phyloP scores from a whole-genome alignment of 2,329 filamentous ascomycete species.

The Beauveria sp. region DNA sequence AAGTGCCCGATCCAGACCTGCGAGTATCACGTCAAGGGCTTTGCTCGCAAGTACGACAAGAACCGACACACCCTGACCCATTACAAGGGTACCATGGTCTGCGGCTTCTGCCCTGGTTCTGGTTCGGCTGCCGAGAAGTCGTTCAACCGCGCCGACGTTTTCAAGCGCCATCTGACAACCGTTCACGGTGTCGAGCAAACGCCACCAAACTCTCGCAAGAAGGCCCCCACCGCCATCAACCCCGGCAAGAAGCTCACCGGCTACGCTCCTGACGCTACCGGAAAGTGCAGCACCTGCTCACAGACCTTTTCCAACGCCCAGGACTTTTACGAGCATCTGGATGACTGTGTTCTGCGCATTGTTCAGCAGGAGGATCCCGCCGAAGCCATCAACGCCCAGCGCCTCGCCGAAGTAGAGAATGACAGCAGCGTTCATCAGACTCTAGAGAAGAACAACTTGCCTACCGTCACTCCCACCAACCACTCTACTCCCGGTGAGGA shows the following conservation, averaged over 20 bases:
- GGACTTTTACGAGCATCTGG: conserved; percentile 97
- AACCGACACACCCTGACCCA: conserved; percentile 90
- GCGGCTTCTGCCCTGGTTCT: conserved; percentile 85
- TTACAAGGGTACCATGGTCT: conserved; percentile 97
- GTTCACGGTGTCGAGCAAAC: conserved; percentile 92
- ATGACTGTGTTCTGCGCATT: conserved; percentile 64
- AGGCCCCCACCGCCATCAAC: conserved; percentile 33
- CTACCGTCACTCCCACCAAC: conserved; percentile 32
- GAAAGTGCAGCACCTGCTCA: conserved; percentile 93
- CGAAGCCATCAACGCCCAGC: conserved; percentile 60
- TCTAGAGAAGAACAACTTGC: conserved; percentile 55
- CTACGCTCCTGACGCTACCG: conserved; percentile 71
- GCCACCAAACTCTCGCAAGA: conserved; percentile 84
- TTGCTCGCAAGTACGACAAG: conserved; percentile 94
- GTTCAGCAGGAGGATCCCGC: conserved; percentile 65
- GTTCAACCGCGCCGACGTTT: conserved; percentile 91
- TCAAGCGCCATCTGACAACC: conserved; percentile 86
- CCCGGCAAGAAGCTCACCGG: conserved; percentile 58
- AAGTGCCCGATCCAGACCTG: conserved; percentile 91
- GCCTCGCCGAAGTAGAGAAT: conserved; percentile 57
- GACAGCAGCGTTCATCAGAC: conserved; percentile 56
- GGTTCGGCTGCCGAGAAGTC: conserved; percentile 88
- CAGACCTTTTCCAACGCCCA: conserved; percentile 87
- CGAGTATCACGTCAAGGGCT: conserved; percentile 87
- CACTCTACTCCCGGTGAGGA: conserved; percentile 35